Evolutionary conservation across 257 asterid genomes (phyloP), one percentile per base, ranked within the genome.

Genomic region (Penstemon barbatus): DNA sequence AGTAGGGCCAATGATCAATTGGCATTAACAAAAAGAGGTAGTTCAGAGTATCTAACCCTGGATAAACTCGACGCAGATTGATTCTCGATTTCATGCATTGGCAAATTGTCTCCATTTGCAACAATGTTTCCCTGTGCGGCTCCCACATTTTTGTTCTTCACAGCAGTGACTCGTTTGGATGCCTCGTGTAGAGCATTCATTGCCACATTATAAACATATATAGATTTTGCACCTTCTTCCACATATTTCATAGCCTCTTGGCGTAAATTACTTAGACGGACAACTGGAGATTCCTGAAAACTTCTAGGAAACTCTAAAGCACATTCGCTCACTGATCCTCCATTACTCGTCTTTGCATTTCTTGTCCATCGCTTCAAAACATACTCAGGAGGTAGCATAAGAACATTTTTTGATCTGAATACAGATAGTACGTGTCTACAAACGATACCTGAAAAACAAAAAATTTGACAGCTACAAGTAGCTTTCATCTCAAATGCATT

Each of bases 181-280:
- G 98, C 98, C 79, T 86, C 95, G 58, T 78, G 87, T 40, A 92
- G 84, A 73, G 95, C 95, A 74, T 60, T 75, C 87, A 79, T 74
- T 0, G 98, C 97, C 70, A 87, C 88, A 78, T 84, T 83, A 74
- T 89, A 92, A 71, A 75, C 74, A 59, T 82, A 87, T 69, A 92
- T 83, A 58, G 97, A 92, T 68, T 87, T 87, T 0, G 97, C 94
- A 64, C 98, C 98, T 86, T 87, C 96, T 72, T 92, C 97, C 65
- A 92, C 97, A 74, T 77, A 92, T 74, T 84, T 89, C 15, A 87
- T 57, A 45, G 96, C 97, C 82, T 92, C 96, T 70, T 82, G 88
- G 64, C 84, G 89, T 54, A 92, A 78, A 82, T 83, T 84, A 76
- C 74, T 72, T 39, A 71, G 81, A 18, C 91, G 91, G 62, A 74